phyloP scores from a whole-genome alignment of 139 green algal genomes.

The Micractinium conductrix region DNA sequence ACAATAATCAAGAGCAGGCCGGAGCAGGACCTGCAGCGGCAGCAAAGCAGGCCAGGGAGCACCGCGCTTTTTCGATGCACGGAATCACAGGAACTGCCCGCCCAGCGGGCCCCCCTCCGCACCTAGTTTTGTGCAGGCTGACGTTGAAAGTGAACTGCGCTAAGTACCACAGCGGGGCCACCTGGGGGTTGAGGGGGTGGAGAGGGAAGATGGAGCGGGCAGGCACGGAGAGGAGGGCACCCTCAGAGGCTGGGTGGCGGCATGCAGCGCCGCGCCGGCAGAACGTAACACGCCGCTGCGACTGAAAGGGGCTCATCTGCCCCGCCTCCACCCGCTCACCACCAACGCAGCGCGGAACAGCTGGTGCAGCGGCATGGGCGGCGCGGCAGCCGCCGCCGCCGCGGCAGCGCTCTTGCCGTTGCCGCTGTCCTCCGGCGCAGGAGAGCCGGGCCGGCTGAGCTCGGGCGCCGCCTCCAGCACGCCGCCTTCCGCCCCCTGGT shows the following conservation, averaged over 20 bases:
- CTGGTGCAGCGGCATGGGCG: constrained; percentile 18
- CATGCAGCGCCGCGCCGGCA: too few species aligned
- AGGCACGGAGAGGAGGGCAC: not conserved
- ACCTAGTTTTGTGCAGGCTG: too few species aligned
- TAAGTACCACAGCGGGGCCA: constrained; percentile 90
- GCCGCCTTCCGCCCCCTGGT: constrained; percentile 1
- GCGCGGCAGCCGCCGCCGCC: not conserved
- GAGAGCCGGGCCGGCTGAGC: not conserved
- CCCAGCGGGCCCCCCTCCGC: too few species aligned
- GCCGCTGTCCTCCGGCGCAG: not conserved
- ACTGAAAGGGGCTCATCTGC: too few species aligned
- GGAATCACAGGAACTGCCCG: too few species aligned
- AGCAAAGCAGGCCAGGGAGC: too few species aligned
- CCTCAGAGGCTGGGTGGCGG: too few species aligned
- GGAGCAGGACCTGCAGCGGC: too few species aligned
- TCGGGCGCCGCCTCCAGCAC: not conserved
- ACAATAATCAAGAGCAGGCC: too few species aligned
- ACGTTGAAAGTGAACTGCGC: constrained; percentile 94
- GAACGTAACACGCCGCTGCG: too few species aligned
- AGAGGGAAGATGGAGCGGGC: not conserved
- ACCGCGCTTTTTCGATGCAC: too few species aligned
- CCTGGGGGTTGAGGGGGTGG: constrained; percentile 9
- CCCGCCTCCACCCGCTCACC: too few species aligned
- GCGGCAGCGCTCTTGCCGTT: not conserved
- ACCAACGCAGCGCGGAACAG: constrained; percentile 23